These are phyloP conservation scores for Exophiala bonariae DNA, from an alignment of 2,329 filamentous ascomycete species.

Conservation along the genomic window DNA sequence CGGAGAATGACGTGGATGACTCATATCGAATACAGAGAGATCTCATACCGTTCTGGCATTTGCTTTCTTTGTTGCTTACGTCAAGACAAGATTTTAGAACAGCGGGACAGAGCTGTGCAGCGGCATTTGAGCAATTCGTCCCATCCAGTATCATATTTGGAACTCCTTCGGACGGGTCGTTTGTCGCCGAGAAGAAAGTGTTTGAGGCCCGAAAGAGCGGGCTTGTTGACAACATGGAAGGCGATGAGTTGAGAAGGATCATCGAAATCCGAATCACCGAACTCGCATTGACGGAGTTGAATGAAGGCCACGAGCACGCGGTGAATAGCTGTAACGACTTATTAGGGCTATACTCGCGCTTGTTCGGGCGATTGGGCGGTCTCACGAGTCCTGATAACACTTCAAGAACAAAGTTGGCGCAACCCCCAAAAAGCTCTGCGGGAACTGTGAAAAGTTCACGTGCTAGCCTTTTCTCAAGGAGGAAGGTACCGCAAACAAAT, in stretches of 20 bases:
- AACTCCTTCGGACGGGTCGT: conserved; percentile 32
- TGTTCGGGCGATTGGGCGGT: conserved; percentile 68
- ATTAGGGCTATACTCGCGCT: conserved; percentile 73
- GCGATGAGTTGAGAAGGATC: conserved; percentile 79
- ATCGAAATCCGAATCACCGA: conserved; percentile 97
- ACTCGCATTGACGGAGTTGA: conserved; percentile 75
- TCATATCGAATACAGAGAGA: conserved; percentile 36
- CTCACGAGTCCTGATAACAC: conserved; percentile 35
- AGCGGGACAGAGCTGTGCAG: conserved; percentile 80
- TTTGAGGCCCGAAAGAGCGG: conserved; percentile 34
- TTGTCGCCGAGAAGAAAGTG: conserved; percentile 21
- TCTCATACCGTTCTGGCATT: conserved; percentile 84
- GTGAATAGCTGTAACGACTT: conserved; percentile 88
- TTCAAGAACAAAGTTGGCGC: conserved; percentile 43
- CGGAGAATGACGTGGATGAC: conserved; percentile 31
- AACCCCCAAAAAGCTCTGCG: conserved; percentile 67
- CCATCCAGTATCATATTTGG: conserved; percentile 71
- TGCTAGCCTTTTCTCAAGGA: conserved; percentile 75
- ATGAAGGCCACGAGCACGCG: conserved; percentile 80
- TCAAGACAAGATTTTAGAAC: conserved; percentile 81
- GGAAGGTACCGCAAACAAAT: conserved; percentile 48
- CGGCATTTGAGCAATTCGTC: conserved; percentile 86
- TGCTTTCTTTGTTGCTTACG: conserved; percentile 81
- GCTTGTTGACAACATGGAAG: conserved; percentile 76
- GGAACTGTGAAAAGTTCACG: conserved; percentile 70